Percentiles rank a stretch among this genome's conserved stretches.
Evolutionary conservation across 2,329 filamentous ascomycete genomes (phyloP).

Genomic region (Aspergillus viridinutans): DNA sequence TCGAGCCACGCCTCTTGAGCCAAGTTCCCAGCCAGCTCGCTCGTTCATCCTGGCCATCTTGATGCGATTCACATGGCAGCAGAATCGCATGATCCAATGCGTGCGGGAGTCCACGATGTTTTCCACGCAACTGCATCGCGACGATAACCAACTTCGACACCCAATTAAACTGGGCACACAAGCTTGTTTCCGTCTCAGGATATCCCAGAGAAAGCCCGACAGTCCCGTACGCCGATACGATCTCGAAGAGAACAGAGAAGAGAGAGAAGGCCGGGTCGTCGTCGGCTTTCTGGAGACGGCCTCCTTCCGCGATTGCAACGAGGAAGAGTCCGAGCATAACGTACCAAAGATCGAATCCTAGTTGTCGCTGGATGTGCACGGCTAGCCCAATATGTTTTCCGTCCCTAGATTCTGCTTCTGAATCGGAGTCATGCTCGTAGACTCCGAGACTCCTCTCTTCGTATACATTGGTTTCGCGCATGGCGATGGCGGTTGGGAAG

Average conservation of each 20-base stretch:
- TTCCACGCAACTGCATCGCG: slow-evolving; percentile 60
- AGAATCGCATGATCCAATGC: slow-evolving; percentile 65
- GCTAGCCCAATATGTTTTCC: slow-evolving; percentile 67
- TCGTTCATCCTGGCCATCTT: not conserved
- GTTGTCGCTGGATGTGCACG: slow-evolving; percentile 80
- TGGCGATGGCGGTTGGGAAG: slow-evolving; percentile 90
- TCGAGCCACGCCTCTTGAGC: not conserved
- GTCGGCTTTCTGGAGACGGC: slow-evolving; percentile 55
- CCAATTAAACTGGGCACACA: slow-evolving; percentile 72
- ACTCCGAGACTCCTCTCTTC: slow-evolving; percentile 68
- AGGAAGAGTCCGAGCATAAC: slow-evolving; percentile 89
- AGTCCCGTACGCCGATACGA: slow-evolving; percentile 84
- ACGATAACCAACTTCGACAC: slow-evolving; percentile 61
- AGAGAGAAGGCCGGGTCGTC: slow-evolving; percentile 57
- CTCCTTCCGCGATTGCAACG: slow-evolving; percentile 78
- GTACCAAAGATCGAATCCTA: slow-evolving; percentile 96
- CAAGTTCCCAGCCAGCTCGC: not conserved
- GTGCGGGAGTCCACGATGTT: slow-evolving; percentile 60
- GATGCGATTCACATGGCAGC: slow-evolving; percentile 51
- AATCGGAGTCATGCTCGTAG: slow-evolving; percentile 46
- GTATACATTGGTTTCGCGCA: slow-evolving; percentile 92
- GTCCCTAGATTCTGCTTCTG: slow-evolving; percentile 23
- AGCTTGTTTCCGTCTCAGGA: slow-evolving; percentile 65
- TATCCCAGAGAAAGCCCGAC: slow-evolving; percentile 85
- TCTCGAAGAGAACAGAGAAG: slow-evolving; percentile 70